Conservation (phyloP, 768 basidiomycete genomes). For the Kwoniella shandongensis region DNA sequence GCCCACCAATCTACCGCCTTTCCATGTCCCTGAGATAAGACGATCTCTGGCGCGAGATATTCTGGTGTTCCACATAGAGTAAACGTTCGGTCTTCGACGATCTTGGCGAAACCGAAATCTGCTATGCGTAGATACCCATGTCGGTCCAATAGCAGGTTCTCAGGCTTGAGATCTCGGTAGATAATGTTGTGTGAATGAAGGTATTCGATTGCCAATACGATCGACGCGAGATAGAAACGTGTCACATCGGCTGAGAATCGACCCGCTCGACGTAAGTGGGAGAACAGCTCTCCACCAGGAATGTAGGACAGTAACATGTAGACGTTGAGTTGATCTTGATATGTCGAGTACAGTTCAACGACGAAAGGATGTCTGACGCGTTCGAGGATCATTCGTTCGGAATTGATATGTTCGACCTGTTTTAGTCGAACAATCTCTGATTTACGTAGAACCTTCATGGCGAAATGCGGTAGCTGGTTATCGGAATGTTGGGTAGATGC, state of each 20-base stretch:
- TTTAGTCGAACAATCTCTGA: slow-evolving; percentile 63
- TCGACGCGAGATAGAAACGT: slow-evolving; percentile 94
- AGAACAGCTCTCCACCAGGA: slow-evolving; percentile 96
- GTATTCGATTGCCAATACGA: slow-evolving; percentile 90
- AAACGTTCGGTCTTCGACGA: slow-evolving; percentile 96
- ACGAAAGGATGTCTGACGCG: slow-evolving; percentile 91
- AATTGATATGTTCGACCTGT: slow-evolving; percentile 97
- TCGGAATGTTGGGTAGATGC: slow-evolving; percentile 46
- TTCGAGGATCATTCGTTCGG: slow-evolving; percentile 89
- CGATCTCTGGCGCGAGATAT: slow-evolving; percentile 97
- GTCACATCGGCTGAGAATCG: slow-evolving; percentile 96
- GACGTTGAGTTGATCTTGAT: slow-evolving; percentile 89
- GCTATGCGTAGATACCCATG: slow-evolving; percentile 91
- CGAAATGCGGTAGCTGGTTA: slow-evolving; percentile 53
- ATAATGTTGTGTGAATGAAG: slow-evolving; percentile 96
- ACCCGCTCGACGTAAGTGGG: slow-evolving; percentile 81
- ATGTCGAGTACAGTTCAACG: slow-evolving; percentile 69
- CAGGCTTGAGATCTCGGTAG: slow-evolving; percentile 97
- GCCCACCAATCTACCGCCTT: slow-evolving; percentile 99
- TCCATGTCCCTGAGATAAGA: slow-evolving; percentile 94
- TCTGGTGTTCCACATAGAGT: slow-evolving; percentile 71
- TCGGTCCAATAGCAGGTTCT: slow-evolving; percentile 93
- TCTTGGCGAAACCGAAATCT: slow-evolving; percentile 97
- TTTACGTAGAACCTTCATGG: slow-evolving; percentile 54
- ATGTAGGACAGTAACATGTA: slow-evolving; percentile 98